A percentile compares a stretch with the other conserved stretches of the same genome.
Evolutionary conservation across 2,329 filamentous ascomycete species (phyloP).

Genomic region (Phaeophleospora eucalypticola): DNA sequence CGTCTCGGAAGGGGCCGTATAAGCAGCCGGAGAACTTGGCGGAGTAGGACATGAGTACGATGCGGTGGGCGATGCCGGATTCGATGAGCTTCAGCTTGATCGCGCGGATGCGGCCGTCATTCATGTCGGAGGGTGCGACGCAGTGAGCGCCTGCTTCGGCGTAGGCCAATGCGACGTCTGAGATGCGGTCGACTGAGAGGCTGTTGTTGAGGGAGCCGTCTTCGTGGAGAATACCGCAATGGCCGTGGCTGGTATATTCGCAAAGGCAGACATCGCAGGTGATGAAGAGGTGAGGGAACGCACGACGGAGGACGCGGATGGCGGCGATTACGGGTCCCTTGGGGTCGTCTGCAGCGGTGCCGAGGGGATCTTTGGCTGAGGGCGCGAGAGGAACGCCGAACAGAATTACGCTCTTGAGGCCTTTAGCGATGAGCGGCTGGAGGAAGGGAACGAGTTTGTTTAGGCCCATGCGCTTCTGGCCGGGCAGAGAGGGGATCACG

Average conservation of each 20-base stretch:
- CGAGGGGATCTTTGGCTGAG: constrained; percentile 81
- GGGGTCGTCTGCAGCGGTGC: constrained; percentile 88
- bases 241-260: constrained; percentile 96
- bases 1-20: constrained; percentile 96
- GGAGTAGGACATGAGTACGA: constrained; percentile 94
- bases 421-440: constrained; percentile 80
- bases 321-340: constrained; percentile 83
- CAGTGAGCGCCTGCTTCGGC: constrained; percentile 94
- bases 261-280: constrained; percentile 92
- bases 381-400: constrained; percentile 87
- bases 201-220: constrained; percentile 91
- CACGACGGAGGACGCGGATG: constrained; percentile 76
- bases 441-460: constrained; percentile 83
- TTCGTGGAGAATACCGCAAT: constrained; percentile 92
- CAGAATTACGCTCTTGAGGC: constrained; percentile 86
- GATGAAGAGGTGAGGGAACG: constrained; percentile 88
- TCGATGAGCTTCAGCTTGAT: constrained; percentile 98
- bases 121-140: constrained; percentile 97
- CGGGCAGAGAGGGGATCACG: constrained; percentile 82
- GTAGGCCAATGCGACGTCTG: constrained; percentile 95
- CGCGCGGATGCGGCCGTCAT: constrained; percentile 91
- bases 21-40: constrained; percentile 96
- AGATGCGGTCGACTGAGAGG: constrained; percentile 88
- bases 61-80: constrained; percentile 83
- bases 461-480: constrained; percentile 81